Conservation (phyloP, 2,329 filamentous ascomycete genomes). For the Fusarium humuli region DNA sequence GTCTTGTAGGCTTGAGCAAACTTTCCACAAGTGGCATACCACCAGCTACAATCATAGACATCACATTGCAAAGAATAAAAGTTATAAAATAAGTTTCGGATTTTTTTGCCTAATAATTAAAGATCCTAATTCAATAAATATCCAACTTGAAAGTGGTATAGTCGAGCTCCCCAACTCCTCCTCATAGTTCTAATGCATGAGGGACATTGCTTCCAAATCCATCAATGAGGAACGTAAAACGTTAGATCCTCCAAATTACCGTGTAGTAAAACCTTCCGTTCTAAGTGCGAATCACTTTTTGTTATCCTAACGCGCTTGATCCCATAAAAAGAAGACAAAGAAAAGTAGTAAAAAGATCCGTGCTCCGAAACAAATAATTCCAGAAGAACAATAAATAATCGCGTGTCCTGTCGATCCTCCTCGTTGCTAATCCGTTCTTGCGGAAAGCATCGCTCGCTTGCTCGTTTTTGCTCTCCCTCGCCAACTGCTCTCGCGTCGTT, state of each 20-base stretch:
- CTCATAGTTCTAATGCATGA: constrained; percentile 33
- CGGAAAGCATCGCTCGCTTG: constrained; percentile 19
- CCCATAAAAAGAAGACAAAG: constrained; percentile 14
- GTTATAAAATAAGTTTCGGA: constrained; percentile 35
- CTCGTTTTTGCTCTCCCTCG: constrained; percentile 34
- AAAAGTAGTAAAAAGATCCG: constrained; percentile 21
- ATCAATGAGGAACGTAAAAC: constrained; percentile 39
- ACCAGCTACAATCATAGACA: background rate
- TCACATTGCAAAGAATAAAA: background rate
- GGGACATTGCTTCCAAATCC: constrained; percentile 26
- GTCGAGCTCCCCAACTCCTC: constrained; percentile 35
- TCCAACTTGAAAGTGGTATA: constrained; percentile 34
- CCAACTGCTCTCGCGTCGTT: constrained; percentile 47
- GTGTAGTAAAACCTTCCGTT: constrained; percentile 45
- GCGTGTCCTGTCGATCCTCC: constrained; percentile 30
- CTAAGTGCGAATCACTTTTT: constrained; percentile 48
- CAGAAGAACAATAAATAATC: constrained; percentile 22
- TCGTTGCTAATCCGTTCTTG: constrained; percentile 19
- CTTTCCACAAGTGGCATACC: background rate
- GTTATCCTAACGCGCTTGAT: constrained; percentile 43
- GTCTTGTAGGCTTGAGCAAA: background rate
- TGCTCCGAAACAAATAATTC: constrained; percentile 31
- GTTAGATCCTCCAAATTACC: constrained; percentile 45
- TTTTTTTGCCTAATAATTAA: constrained; percentile 41
- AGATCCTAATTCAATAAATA: constrained; percentile 23